Evolutionary conservation across 176 grass and related monocot species (phyloP).

Genomic region (Aegilops tauschii): DNA sequence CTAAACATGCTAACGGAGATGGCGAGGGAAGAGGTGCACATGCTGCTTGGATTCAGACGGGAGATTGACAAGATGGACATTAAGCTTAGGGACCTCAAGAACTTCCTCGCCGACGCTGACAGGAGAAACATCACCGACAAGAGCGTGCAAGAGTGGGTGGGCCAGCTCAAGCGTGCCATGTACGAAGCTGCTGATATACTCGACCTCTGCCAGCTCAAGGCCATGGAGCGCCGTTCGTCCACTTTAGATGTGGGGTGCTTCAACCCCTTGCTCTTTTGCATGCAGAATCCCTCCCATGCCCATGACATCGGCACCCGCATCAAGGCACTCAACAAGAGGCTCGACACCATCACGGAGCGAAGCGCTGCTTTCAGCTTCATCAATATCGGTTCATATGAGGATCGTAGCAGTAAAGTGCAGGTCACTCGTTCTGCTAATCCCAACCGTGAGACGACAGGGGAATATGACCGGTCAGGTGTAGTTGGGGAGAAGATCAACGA

Average conservation of each 20-base stretch:
- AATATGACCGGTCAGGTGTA: not conserved
- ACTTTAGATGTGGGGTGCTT: not conserved
- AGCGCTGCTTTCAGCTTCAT: not conserved
- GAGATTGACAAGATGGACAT: slow-evolving; percentile 12
- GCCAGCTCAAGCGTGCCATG: slow-evolving; percentile 5
- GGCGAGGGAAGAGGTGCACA: not conserved
- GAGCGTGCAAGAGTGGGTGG: slow-evolving; percentile 3
- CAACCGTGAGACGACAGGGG: not conserved
- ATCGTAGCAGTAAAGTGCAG: not conserved
- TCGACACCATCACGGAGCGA: not conserved
- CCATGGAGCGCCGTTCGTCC: not conserved
- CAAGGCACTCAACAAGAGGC: not conserved
- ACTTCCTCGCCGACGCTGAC: slow-evolving; percentile 11
- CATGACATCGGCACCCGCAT: slow-evolving; percentile 10
- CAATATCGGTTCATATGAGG: not conserved
- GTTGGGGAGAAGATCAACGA: slow-evolving; percentile 26
- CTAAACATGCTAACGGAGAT: not conserved
- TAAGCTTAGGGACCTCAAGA: not conserved
- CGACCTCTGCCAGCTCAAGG: slow-evolving; percentile 17
- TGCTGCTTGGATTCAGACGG: not conserved
- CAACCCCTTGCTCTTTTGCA: not conserved
- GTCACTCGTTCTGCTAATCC: not conserved
- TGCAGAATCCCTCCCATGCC: not conserved
- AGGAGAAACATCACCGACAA: not conserved
- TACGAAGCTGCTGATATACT: not conserved